Conservation (phyloP, 176 grass and related monocot genomes). For the Ampelocalamus luodianensis region DNA sequence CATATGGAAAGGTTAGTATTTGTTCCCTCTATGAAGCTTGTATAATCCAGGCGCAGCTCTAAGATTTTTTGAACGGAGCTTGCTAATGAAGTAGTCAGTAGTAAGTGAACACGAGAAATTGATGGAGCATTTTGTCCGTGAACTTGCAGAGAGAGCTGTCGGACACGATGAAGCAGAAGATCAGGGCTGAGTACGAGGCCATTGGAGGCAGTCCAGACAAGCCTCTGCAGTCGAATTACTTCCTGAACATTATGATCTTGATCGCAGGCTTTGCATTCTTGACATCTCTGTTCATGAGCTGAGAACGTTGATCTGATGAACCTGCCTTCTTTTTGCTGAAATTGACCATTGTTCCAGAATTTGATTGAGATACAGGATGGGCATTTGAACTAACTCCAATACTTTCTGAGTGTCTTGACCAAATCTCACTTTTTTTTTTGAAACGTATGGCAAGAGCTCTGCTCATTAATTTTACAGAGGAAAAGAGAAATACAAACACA, state of each 20-base stretch:
- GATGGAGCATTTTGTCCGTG: constrained; percentile 1
- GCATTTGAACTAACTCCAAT: background rate
- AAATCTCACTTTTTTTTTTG: too few relatives aligned
- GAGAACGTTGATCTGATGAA: background rate
- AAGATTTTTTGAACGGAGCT: constrained; percentile 5
- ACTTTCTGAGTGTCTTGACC: background rate
- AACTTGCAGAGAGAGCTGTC: constrained; percentile 70
- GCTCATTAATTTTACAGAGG: too few relatives aligned
- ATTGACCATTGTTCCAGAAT: constrained; percentile 3
- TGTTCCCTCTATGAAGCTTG: constrained; percentile 4
- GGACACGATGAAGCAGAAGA: constrained; percentile 78
- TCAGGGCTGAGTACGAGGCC: constrained; percentile 79
- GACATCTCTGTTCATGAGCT: constrained; percentile 79
- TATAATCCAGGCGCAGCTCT: background rate
- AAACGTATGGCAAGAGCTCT: too few relatives aligned
- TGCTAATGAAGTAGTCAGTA: constrained; percentile 36
- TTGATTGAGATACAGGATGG: constrained; percentile 7
- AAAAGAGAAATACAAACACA: too few relatives aligned
- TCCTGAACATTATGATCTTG: constrained; percentile 92
- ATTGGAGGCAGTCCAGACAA: constrained; percentile 89
- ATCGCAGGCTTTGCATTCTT: constrained; percentile 79
- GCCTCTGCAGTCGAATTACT: constrained; percentile 91
- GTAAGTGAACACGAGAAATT: background rate
- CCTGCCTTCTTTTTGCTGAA: background rate
- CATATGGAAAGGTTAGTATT: constrained; percentile 64